These are phyloP conservation scores for Globisporangium yorkense DNA, from an alignment of 352 stramenopile species.

Conservation along the genomic window DNA sequence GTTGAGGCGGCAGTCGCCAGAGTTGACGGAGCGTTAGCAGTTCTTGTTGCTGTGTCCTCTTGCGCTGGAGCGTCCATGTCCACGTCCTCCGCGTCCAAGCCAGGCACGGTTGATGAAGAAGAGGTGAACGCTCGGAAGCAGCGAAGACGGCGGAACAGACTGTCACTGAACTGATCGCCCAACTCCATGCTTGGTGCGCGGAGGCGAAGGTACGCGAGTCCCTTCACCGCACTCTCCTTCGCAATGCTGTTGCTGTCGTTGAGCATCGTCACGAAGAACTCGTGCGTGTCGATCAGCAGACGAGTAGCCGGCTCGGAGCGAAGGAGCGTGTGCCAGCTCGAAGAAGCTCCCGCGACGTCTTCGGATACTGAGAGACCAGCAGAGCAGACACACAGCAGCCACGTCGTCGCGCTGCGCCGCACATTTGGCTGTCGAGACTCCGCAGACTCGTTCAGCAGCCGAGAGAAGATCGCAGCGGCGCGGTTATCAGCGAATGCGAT, in stretches of 20 bases:
- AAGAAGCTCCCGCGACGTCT: neutral
- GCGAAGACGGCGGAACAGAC: conserved; percentile 65
- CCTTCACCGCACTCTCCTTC: conserved; percentile 77
- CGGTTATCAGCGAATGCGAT: conserved; percentile 19
- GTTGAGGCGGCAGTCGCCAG: conserved; percentile 6
- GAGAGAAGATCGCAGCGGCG: conserved; percentile 31
- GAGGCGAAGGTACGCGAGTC: conserved; percentile 63
- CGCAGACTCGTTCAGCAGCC: conserved; percentile 28
- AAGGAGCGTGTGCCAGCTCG: conserved; percentile 34
- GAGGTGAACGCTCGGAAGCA: conserved; percentile 71
- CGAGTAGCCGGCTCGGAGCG: conserved; percentile 19
- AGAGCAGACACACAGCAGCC: conserved; percentile 64
- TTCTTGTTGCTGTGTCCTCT: conserved; percentile 2
- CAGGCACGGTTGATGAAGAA: conserved; percentile 14
- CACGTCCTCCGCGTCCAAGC: conserved; percentile 20
- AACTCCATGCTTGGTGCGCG: conserved; percentile 45
- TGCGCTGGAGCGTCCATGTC: conserved; percentile 7
- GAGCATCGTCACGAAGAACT: conserved; percentile 77
- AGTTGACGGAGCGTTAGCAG: neutral
- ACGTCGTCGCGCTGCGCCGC: conserved; percentile 52
- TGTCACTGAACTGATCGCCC: conserved; percentile 64
- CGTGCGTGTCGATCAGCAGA: conserved; percentile 43
- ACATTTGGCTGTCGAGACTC: conserved; percentile 33
- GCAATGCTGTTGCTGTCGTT: conserved; percentile 60
- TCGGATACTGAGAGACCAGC: conserved; percentile 24